phyloP scores from a whole-genome alignment of 768 basidiomycete genomes.

The Tylopilus balloui region DNA sequence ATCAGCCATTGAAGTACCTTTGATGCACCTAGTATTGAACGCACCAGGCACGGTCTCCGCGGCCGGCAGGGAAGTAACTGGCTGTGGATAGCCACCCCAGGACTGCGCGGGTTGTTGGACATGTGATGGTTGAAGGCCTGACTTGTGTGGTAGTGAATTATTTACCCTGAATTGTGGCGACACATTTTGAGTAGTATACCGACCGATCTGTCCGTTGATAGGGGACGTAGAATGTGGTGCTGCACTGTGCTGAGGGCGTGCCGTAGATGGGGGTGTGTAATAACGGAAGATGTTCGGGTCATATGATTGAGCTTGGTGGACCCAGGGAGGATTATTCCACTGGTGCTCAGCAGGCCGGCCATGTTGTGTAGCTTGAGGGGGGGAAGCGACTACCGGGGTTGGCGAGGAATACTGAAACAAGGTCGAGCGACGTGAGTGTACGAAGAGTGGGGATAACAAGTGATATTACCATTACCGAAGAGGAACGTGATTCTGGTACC shows the following conservation, averaged over 20 bases:
- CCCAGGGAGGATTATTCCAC: not conserved
- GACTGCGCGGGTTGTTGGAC: constrained; percentile 7
- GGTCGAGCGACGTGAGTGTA: constrained; percentile 5
- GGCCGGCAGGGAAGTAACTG: not conserved
- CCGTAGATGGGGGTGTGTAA: constrained; percentile 1
- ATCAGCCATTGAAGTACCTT: not conserved
- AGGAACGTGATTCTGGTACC: constrained; percentile 18
- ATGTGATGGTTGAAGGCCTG: constrained; percentile 4
- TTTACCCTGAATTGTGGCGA: constrained; percentile 3
- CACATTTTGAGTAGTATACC: constrained; percentile 12
- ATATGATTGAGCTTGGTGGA: constrained; percentile 4
- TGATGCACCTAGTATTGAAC: not conserved
- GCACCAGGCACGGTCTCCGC: constrained; percentile 4
- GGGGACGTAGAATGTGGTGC: not conserved
- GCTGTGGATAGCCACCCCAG: constrained; percentile 12
- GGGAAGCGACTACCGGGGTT: not conserved
- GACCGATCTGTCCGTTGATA: constrained; percentile 6
- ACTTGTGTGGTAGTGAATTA: not conserved
- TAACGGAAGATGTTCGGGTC: not conserved
- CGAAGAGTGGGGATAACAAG: not conserved
- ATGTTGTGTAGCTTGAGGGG: constrained; percentile 12
- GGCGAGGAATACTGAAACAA: constrained; percentile 12
- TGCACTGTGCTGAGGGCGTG: not conserved
- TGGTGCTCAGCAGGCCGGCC: not conserved
- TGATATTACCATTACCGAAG: constrained; percentile 20